Conservation (phyloP, 2,329 filamentous ascomycete genomes). For the Apiospora koreana region DNA sequence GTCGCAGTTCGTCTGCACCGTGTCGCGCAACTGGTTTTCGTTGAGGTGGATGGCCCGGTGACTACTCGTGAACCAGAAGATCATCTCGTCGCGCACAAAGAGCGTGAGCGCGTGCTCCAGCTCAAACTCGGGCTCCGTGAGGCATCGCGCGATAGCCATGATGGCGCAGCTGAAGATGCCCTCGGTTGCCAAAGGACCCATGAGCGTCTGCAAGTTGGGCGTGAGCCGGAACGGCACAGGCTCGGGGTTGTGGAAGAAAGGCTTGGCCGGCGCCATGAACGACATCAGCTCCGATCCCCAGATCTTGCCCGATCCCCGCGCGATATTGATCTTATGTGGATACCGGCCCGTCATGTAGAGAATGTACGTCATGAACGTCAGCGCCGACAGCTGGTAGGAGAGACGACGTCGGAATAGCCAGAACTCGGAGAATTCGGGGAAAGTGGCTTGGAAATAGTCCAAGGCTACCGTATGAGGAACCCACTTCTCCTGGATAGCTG, state of each 20-base stretch:
- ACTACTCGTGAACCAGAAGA: constrained; percentile 87
- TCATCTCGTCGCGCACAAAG: constrained; percentile 97
- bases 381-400: constrained; percentile 88
- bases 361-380: constrained; percentile 98
- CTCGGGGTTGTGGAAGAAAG: constrained; percentile 93
- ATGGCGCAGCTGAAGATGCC: constrained; percentile 94
- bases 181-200: constrained; percentile 94
- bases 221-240: constrained; percentile 96
- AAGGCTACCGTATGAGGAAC: constrained; percentile 81
- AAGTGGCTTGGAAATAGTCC: constrained; percentile 86
- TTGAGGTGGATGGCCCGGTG: constrained; percentile 64
- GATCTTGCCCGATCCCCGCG: constrained; percentile 83
- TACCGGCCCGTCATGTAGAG: constrained; percentile 97
- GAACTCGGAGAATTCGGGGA: constrained; percentile 89
- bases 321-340: constrained; percentile 93
- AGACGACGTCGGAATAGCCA: constrained; percentile 99
- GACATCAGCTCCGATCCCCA: constrained; percentile 96
- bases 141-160: constrained; percentile 93
- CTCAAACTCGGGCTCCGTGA: constrained; percentile 86
- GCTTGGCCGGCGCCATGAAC: constrained; percentile 79
- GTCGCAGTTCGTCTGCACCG: constrained; percentile 84
- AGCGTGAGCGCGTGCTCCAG: constrained; percentile 93
- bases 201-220: constrained; percentile 91
- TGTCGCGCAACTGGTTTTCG: constrained; percentile 72
- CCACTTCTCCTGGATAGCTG: constrained; percentile 91